Base-by-base conservation (phyloP, 805 yeast genomes). In the Zygoascus biomembranicola region DNA sequence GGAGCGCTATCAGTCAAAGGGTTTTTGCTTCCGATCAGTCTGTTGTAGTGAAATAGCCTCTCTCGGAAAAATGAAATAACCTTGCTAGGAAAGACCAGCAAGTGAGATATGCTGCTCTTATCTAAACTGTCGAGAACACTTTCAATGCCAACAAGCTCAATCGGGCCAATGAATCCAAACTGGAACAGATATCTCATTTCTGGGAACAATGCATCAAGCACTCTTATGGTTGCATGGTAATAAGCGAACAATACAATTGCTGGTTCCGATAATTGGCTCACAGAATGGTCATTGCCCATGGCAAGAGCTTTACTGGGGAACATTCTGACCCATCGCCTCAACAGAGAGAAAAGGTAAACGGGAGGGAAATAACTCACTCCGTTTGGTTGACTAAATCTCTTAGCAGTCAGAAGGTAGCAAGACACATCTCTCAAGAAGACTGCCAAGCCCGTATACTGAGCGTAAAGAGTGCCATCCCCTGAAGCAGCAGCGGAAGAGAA, bases 131-230 rank as follows among this genome's bases (percentile, higher is more conserved):
- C 49, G 18, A 52, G 42, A 47, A 19, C 55, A 47, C 58, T 57
- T 4, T 64, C 63, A 14, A 61, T 51, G 48, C 66, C 62, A 1
- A 64, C 59, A 41, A 59, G 59, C 16, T 70, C 71, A 50, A 67
- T 65, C n/a, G 70, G 68, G 4, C 72, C 73, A 51, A 64, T 62
- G 55, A 69, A 71, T 1, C 71, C 68, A 55, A 62, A 61, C 39
- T 67, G 61, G 59, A 67, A 71, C 43, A 66, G 63, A 54, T 69
- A 71, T 43, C 72, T 56, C 2, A 65, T 63, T 53, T 71, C 74
- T 9, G 73, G 68, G 51, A 69, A 69, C 32, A 71, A 58, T 0
- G 73, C 70, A 53, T 65, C 69, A 46, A 71, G 50, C 1, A 68
- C 63, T 16, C 68, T 59, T 13, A 68, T 61, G 4, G 61, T 65